Evolutionary conservation across 2,329 filamentous ascomycete species (phyloP).

Genomic region (Aspergillus glaucus): DNA sequence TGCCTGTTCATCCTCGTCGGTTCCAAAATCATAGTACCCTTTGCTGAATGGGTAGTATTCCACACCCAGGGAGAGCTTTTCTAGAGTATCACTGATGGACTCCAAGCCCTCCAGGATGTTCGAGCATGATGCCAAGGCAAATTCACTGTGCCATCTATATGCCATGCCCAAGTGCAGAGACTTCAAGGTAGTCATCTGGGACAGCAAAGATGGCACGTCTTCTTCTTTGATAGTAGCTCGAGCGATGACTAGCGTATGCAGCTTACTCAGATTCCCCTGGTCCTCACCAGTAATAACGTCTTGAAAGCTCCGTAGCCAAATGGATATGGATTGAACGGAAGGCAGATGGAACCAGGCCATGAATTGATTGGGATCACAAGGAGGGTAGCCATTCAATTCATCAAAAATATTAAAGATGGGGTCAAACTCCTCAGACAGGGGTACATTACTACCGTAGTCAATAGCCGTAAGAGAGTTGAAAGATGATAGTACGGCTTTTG

Average conservation of each 20-base stretch:
- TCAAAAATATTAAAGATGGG: neutral
- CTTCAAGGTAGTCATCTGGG: neutral
- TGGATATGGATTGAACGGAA: neutral
- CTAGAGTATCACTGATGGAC: neutral
- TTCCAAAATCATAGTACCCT: constrained; percentile 1
- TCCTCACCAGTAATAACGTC: neutral
- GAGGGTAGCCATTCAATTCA: neutral
- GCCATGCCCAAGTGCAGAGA: neutral
- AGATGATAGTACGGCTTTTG: neutral
- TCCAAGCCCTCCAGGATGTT: constrained; percentile 1
- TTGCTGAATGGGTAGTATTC: constrained; percentile 2
- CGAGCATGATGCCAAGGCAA: neutral
- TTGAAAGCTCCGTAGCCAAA: constrained; percentile 1
- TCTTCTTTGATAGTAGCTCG: constrained; percentile 1
- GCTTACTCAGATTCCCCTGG: neutral
- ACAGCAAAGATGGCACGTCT: neutral
- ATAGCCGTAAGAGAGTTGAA: neutral
- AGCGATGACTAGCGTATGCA: neutral
- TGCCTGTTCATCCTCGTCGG: neutral
- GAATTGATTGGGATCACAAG: constrained; percentile 1
- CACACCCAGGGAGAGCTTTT: constrained; percentile 2
- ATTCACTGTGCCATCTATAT: neutral
- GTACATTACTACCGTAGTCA: neutral
- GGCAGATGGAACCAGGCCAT: constrained; percentile 1
- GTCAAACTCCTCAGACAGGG: neutral